Evolutionary conservation across 768 basidiomycete genomes (phyloP), one percentile per base, ranked within the genome.

Genomic region (Boletus vinaceobasis): DNA sequence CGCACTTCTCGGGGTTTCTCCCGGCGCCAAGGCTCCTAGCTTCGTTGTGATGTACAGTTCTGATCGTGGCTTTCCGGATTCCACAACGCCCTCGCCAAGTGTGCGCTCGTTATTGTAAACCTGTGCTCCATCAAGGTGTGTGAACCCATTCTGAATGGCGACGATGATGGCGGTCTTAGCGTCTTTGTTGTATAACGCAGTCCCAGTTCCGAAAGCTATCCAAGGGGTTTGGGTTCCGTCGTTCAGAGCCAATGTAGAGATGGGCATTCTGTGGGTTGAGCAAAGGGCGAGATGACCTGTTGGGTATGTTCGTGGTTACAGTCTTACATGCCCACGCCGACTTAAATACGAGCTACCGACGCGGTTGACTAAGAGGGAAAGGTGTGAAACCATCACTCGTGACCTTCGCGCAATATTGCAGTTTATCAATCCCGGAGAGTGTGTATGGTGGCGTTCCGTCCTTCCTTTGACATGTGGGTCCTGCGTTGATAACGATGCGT

Each of bases 1-100:
- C 0, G 78, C 72, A 5, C 75, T 72, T 48, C 72, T 76, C 33
- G 87, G 79, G 3, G 75, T 77, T 57, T 76, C 68, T 9, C 78
- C 77, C 0, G 73, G 70, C 8, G 59, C 60, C 43, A 74, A 48
- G 7, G 27, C 7, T 36, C 5, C 48, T 42, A 86, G 70, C 59
- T 87, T 85, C 21, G 84, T 86, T 38, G 84, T 82, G 60, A 89
- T 75, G 68, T 77, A 89, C 10, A 89, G 66, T 47, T 79, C 76
- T 1, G 77, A 77, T 19, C 83, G 80, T 9, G 78, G 65, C 60
- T 77, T 81, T 26, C 78, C 77, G 4, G 81, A 78, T 3, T 72
- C 74, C 48, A 70, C 72, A 58, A 86, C 75, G 10, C 79, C 83
- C 14, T 65, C 73, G 1, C 81, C 83, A 17, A 85, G 71, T 1